phyloP scores from a whole-genome alignment of 2,329 filamentous ascomycete genomes.

The Trichoderma sp. region DNA sequence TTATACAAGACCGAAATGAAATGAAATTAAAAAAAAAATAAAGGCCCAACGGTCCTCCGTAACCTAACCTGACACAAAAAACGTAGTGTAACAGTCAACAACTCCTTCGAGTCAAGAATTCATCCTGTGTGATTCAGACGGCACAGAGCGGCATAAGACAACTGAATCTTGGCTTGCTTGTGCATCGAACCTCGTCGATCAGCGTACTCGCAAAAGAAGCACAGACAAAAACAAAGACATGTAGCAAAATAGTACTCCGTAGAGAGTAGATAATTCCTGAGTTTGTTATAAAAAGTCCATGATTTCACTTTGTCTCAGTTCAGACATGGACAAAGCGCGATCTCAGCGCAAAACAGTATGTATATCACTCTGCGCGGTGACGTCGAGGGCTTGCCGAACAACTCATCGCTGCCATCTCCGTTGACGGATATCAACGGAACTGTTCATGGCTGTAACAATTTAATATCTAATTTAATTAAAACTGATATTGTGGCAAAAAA shows the following conservation, averaged over 20 bases:
- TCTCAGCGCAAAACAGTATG: neutral
- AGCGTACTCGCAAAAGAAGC: neutral
- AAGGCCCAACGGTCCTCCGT: neutral
- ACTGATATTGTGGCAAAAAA: neutral
- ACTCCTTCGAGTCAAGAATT: neutral
- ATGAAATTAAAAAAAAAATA: neutral
- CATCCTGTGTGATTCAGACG: neutral
- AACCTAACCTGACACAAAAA: neutral
- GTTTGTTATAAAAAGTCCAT: neutral
- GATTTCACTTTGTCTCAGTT: conserved; percentile 12
- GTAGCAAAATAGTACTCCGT: neutral
- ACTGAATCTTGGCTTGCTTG: neutral
- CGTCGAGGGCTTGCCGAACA: neutral
- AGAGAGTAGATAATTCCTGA: neutral
- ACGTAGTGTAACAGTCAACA: neutral
- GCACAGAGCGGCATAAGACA: neutral
- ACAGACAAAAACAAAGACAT: neutral
- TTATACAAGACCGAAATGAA: neutral
- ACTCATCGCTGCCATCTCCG: neutral
- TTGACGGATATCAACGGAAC: neutral
- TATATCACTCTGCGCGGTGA: neutral
- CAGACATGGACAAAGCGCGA: neutral
- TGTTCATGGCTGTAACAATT: neutral
- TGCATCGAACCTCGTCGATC: neutral
- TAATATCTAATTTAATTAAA: neutral